Evolutionary conservation across 192 early-diverging fungal species (phyloP).

Genomic region (Mortierella antarctica): DNA sequence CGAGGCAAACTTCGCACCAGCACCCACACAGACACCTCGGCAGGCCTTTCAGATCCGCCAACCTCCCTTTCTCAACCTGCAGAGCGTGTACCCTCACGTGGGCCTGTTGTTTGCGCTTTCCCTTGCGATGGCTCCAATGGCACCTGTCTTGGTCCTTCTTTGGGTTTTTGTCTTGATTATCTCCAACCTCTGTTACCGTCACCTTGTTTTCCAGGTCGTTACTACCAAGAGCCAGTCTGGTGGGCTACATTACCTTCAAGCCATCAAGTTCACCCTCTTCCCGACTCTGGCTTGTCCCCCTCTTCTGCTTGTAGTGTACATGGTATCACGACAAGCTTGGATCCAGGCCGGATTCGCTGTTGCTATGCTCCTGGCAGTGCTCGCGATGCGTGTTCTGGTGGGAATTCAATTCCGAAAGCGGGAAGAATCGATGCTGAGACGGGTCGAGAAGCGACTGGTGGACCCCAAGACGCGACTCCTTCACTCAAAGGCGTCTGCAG

Average conservation of each 20-base stretch:
- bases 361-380: neutral
- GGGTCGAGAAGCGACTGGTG: slow-evolving; percentile 1
- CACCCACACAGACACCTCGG: slow-evolving; percentile 27
- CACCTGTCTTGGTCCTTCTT: slow-evolving; percentile 19
- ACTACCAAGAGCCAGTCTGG: slow-evolving; percentile 37
- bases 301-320: slow-evolving; percentile 1
- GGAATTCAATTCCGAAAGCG: slow-evolving; percentile 16
- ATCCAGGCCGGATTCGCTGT: slow-evolving; percentile 3
- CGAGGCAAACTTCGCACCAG: slow-evolving; percentile 26
- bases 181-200: slow-evolving; percentile 22
- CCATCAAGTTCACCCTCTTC: slow-evolving; percentile 18
- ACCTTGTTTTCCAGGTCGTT: slow-evolving; percentile 29
- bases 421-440: slow-evolving; percentile 25
- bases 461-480: neutral
- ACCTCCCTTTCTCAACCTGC: slow-evolving; percentile 29
- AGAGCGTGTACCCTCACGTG: slow-evolving; percentile 29
- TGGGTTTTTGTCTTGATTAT: slow-evolving; percentile 17
- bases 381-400: slow-evolving; percentile 2
- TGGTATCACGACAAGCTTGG: slow-evolving; percentile 20
- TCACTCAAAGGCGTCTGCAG: too few species aligned
- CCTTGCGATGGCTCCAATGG: slow-evolving; percentile 9
- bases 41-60: slow-evolving; percentile 36
- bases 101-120: slow-evolving; percentile 25
- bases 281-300: slow-evolving; percentile 21
- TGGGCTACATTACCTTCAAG: slow-evolving; percentile 25